A percentile compares a stretch with the other conserved stretches of the same genome.
These are phyloP conservation scores for Colletotrichum orbiculare DNA, from an alignment of 2,329 filamentous ascomycete genomes.

Conservation along the genomic window DNA sequence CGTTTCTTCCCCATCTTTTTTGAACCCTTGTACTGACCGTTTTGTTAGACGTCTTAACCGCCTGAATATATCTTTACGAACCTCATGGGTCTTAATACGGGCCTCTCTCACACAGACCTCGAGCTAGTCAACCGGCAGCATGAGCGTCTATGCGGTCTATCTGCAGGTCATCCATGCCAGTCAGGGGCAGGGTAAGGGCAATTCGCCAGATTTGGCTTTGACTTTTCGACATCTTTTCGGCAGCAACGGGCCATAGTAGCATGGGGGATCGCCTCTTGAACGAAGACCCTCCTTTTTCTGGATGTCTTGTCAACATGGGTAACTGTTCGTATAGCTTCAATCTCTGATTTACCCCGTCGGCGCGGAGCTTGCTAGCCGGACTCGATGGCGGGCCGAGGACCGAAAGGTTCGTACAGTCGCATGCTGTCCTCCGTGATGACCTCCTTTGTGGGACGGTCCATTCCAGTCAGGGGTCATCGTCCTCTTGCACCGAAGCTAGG, in stretches of 20 bases:
- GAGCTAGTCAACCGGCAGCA: constrained; percentile 4
- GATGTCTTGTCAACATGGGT: constrained; percentile 4
- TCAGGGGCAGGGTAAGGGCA: neutral
- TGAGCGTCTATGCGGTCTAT: constrained; percentile 9
- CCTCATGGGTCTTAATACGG: constrained; percentile 6
- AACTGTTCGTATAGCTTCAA: constrained; percentile 18
- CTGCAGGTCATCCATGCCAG: constrained; percentile 16
- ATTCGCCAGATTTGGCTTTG: neutral
- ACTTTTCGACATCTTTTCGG: neutral
- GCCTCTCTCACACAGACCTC: constrained; percentile 1
- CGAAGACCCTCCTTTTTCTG: constrained; percentile 2
- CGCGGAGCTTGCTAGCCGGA: neutral
- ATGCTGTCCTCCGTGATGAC: constrained; percentile 9
- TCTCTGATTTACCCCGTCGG: constrained; percentile 6
- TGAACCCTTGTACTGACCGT: constrained; percentile 1
- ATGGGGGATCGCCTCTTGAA: neutral
- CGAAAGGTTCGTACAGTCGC: neutral
- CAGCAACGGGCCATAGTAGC: constrained; percentile 2
- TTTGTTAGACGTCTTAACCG: constrained; percentile 13
- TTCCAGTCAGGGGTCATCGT: constrained; percentile 22
- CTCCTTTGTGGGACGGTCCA: constrained; percentile 17
- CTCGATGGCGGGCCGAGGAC: constrained; percentile 3
- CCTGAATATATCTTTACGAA: constrained; percentile 18
- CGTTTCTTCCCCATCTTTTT: constrained; percentile 4
- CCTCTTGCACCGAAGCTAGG: constrained; percentile 10